Conservation (phyloP, 345 rosid genomes). For the Citropsis articulata region DNA sequence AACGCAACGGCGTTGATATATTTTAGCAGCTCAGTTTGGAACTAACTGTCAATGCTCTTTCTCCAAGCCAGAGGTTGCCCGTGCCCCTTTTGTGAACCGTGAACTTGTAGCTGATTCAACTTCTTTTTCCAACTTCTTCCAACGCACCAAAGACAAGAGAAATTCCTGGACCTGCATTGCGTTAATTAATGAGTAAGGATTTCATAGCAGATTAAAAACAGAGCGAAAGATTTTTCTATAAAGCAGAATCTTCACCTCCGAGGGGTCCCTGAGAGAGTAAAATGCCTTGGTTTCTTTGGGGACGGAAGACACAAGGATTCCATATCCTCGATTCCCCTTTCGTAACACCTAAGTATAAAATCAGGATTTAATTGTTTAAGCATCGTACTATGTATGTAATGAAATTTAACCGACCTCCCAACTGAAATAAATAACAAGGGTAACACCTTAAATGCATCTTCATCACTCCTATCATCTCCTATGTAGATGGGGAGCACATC, state of each 20-base stretch:
- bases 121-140: constrained; percentile 40
- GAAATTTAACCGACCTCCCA: not conserved
- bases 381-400: no score
- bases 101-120: not conserved
- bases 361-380: not conserved
- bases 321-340: constrained; percentile 60
- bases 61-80: not conserved
- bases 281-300: constrained; percentile 80
- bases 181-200: not conserved
- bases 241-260: constrained; percentile 48
- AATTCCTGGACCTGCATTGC: constrained; percentile 76
- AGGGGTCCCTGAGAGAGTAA: constrained; percentile 75
- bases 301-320: constrained; percentile 74
- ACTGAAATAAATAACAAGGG: not conserved
- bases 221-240: not conserved
- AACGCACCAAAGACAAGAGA: constrained; percentile 60
- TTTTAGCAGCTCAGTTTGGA: not conserved
- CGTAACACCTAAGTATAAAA: constrained; percentile 46
- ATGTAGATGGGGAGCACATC: constrained; percentile 83
- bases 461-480: constrained; percentile 89
- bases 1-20: not conserved
- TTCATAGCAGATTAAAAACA: not conserved
- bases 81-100: not conserved
- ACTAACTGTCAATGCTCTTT: not conserved
- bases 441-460: constrained; percentile 88